Conservation (phyloP, 2,329 filamentous ascomycete species). For the Shiraia sp. region DNA sequence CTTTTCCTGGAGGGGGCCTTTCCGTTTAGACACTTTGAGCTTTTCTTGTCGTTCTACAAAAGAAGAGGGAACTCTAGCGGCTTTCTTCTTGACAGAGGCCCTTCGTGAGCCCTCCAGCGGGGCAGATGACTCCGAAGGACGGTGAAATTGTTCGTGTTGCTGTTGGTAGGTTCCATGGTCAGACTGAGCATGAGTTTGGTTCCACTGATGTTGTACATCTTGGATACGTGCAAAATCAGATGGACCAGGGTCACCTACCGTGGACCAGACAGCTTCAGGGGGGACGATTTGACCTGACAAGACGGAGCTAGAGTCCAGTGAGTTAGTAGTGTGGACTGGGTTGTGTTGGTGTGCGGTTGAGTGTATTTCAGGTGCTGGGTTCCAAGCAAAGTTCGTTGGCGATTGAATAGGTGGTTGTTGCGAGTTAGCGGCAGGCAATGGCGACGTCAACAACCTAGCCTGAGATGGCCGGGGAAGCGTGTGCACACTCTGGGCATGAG, state of each 20-base stretch:
- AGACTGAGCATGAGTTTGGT: conserved; percentile 9
- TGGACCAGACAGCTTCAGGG: conserved; percentile 21
- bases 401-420: conserved; percentile 20
- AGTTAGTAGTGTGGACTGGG: conserved; percentile 15
- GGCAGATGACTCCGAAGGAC: conserved; percentile 4
- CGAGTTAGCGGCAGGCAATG: conserved; percentile 17
- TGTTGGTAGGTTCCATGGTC: conserved; percentile 18
- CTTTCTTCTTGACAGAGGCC: conserved; percentile 26
- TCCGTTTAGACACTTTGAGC: conserved; percentile 37
- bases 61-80: conserved; percentile 36
- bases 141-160: conserved; percentile 9
- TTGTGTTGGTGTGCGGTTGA: conserved; percentile 18
- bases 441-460: conserved; percentile 16
- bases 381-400: conserved; percentile 17
- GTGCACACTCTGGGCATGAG: conserved; percentile 21
- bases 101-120: conserved; percentile 15
- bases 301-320: conserved; percentile 12
- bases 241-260: conserved; percentile 10
- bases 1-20: conserved; percentile 32
- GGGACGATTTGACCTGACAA: conserved; percentile 14
- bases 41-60: conserved; percentile 40
- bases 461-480: conserved; percentile 26
- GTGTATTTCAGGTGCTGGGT: conserved; percentile 9
- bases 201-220: conserved; percentile 24
- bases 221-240: conserved; percentile 19